Evolutionary conservation across 192 early-diverging fungal species (phyloP).

Genomic region (Coemansia sp.): DNA sequence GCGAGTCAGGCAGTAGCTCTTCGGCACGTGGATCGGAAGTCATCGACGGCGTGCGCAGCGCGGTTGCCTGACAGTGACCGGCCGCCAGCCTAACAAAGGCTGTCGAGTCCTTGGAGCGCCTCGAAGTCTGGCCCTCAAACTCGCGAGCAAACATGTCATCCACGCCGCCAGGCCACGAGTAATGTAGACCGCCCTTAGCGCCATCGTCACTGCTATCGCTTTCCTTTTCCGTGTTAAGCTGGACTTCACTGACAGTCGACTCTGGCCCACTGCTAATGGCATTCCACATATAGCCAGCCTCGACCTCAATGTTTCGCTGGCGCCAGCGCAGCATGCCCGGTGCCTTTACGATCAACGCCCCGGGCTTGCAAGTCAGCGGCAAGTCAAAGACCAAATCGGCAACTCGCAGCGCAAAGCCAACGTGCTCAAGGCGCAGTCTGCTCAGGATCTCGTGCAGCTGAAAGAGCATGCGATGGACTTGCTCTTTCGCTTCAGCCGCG

Average conservation of each 20-base stretch:
- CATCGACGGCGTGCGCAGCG: slow-evolving; percentile 43
- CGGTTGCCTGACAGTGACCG: slow-evolving; percentile 35
- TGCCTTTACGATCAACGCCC: slow-evolving; percentile 16
- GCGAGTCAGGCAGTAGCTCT: slow-evolving; percentile 23
- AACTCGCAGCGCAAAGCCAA: slow-evolving; percentile 28
- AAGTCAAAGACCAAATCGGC: slow-evolving; percentile 50
- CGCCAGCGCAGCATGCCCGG: slow-evolving; percentile 51
- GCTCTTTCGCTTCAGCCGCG: slow-evolving; percentile 10
- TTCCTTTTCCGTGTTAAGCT: not conserved
- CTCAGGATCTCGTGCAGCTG: slow-evolving; percentile 47
- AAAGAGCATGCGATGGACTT: slow-evolving; percentile 36
- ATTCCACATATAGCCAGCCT: slow-evolving; percentile 45
- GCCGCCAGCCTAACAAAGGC: slow-evolving; percentile 32
- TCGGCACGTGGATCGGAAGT: slow-evolving; percentile 47
- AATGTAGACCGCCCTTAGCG: not conserved
- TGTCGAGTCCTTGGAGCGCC: slow-evolving; percentile 42
- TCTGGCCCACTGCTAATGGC: slow-evolving; percentile 29
- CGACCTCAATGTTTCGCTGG: slow-evolving; percentile 34
- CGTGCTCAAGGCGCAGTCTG: slow-evolving; percentile 45
- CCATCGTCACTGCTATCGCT: not conserved
- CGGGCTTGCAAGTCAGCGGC: slow-evolving; percentile 26
- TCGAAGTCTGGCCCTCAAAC: slow-evolving; percentile 15
- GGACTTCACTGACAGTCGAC: slow-evolving; percentile 13
- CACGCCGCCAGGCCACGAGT: slow-evolving; percentile 15
- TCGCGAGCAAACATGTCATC: slow-evolving; percentile 17